Percentiles rank a stretch among this genome's conserved stretches.
Conservation (phyloP, 805 yeast species). For the Pichia kluyveri region DNA sequence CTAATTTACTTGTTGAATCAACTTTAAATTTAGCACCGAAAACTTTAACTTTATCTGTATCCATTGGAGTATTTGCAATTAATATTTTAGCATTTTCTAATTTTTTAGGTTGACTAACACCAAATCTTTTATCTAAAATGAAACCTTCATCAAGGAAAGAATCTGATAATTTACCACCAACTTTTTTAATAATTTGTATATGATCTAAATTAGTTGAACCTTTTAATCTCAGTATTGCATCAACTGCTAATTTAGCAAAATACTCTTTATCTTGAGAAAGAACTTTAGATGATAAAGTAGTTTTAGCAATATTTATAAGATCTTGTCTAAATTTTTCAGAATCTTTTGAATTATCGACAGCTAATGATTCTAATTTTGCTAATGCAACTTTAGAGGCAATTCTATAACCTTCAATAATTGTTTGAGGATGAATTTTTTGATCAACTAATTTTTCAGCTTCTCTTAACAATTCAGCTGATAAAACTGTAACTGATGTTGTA, state of each 20-base stretch:
- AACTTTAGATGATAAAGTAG: slow-evolving; percentile 89
- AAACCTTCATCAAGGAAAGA: slow-evolving; percentile 96
- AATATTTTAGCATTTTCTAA: slow-evolving; percentile 77
- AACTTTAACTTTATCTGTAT: slow-evolving; percentile 94
- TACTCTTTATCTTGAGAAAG: slow-evolving; percentile 89
- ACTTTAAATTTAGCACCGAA: slow-evolving; percentile 98
- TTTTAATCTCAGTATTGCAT: slow-evolving; percentile 80
- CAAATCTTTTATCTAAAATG: slow-evolving; percentile 83
- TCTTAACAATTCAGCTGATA: slow-evolving; percentile 83
- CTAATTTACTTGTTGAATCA: slow-evolving; percentile 84
- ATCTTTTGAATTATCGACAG: slow-evolving; percentile 63
- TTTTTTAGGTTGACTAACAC: slow-evolving; percentile 87
- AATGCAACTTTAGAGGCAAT: slow-evolving; percentile 83
- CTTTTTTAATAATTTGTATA: slow-evolving; percentile 86
- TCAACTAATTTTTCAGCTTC: slow-evolving; percentile 93
- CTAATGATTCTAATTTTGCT: slow-evolving; percentile 62
- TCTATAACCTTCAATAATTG: slow-evolving; percentile 92
- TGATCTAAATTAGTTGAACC: slow-evolving; percentile 86
- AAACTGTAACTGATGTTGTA: slow-evolving; percentile 89
- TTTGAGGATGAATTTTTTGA: slow-evolving; percentile 93
- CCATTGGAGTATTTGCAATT: slow-evolving; percentile 92
- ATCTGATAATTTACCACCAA: slow-evolving; percentile 87
- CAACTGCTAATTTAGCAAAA: slow-evolving; percentile 85
- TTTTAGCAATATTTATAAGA: slow-evolving; percentile 78
- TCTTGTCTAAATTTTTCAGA: slow-evolving; percentile 60